Base-by-base conservation (phyloP, 495 filamentous ascomycete species). In the Aspergillus conjunctus region DNA sequence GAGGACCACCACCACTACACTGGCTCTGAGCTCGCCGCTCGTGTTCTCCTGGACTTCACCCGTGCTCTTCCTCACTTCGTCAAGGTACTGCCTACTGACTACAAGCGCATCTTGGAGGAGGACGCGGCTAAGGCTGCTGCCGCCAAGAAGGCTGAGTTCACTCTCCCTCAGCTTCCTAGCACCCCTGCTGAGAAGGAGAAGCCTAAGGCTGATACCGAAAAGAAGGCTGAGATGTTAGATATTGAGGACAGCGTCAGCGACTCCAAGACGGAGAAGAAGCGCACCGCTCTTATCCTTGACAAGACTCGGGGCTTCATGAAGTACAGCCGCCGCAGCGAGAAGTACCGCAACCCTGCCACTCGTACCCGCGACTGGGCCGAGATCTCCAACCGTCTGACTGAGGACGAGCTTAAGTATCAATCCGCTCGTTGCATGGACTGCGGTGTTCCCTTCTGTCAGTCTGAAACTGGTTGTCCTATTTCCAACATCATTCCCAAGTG, bases 1-100 rank as follows among this genome's bases (percentile, higher is more conserved):
- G 94, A 99, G 75, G 94, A 99, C 67, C 94, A 99, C 68, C 95
- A 97, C 75, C 94, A 99, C 72, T 99, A 98, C 81, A 99, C 94
- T 45, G 94, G 94, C 61, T 99, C 94, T 22, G 94, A 97, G 79
- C 83, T 97, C 50, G 94, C 94, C 18, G 96, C 96, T 63, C 91
- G 95, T 62, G 90, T 97, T 62, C 82, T 99, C 11, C 83, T 98
- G n/a, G 94, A 99, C 78, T 99, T 98, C 79, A 96, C 85, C 72
- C 87, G 93, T 56, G 95, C 94, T 39, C 87, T 99, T 37, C 88
- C 87, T 30, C 88, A 92, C 61, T 96, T 99, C 67, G 84, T 97
- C 77, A 98, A 98, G 81, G 88, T 98, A 26, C 81, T 99, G 54
- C 94, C 94, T 1, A 91, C 89, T 14, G 94, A 99, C 77, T 99